Evolutionary conservation across 345 rosid genomes (phyloP).

Genomic region (Raphanus sativus): DNA sequence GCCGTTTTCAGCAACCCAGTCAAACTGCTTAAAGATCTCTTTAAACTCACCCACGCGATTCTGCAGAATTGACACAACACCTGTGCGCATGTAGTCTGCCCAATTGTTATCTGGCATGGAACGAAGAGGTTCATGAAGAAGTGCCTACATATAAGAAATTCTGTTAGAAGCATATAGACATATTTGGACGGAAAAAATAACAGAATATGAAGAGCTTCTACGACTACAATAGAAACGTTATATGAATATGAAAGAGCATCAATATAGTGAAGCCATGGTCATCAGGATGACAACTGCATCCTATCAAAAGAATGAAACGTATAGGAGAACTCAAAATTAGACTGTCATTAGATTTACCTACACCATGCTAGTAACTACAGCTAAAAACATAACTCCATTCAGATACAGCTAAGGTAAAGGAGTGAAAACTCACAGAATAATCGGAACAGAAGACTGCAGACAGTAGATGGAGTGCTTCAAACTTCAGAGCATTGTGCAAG

Average conservation of each 20-base stretch:
- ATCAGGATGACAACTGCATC: slow-evolving; percentile 1
- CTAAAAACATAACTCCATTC: neutral
- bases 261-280: slow-evolving; percentile 3
- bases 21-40: slow-evolving; percentile 11
- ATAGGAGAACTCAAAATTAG: neutral
- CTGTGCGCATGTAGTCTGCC: slow-evolving; percentile 62
- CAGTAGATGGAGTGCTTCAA: slow-evolving; percentile 80
- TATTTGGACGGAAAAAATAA: neutral
- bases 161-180: slow-evolving; percentile 16
- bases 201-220: neutral
- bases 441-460: slow-evolving; percentile 67
- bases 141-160: slow-evolving; percentile 43
- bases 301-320: neutral
- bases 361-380: slow-evolving; percentile 12
- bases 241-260: neutral
- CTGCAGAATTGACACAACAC: slow-evolving; percentile 76
- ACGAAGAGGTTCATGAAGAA: slow-evolving; percentile 57
- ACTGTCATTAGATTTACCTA: neutral
- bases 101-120: slow-evolving; percentile 51
- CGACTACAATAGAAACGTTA: neutral
- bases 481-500: slow-evolving; percentile 74
- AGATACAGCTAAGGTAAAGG: neutral
- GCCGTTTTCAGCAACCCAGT: neutral
- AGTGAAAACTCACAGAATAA: slow-evolving; percentile 45
- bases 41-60: slow-evolving; percentile 76